Conservation (phyloP, 2,329 filamentous ascomycete species). For the Fusarium odoratissimum region DNA sequence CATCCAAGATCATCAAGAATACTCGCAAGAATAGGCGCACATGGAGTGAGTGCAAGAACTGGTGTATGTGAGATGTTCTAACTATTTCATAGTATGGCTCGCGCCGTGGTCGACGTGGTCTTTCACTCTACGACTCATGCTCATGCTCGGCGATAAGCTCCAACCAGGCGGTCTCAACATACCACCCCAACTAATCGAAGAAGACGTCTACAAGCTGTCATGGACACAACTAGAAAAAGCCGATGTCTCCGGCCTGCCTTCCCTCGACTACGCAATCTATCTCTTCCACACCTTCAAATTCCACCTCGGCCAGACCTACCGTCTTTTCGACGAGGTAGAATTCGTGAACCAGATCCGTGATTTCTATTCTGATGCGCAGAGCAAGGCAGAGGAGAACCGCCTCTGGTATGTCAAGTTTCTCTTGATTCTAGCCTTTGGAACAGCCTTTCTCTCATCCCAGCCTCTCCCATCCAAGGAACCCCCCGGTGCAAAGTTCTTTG, state of each 20-base stretch:
- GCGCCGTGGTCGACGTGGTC: slow-evolving; percentile 51
- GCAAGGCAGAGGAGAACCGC: slow-evolving; percentile 30
- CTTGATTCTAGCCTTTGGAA: slow-evolving; percentile 58
- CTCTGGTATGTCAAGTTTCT: slow-evolving; percentile 65
- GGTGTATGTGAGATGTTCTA: not conserved
- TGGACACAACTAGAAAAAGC: slow-evolving; percentile 38
- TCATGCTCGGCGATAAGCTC: slow-evolving; percentile 49
- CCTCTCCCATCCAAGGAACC: slow-evolving; percentile 46
- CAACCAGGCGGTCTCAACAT: slow-evolving; percentile 37
- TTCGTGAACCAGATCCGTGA: slow-evolving; percentile 46
- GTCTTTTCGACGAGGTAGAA: slow-evolving; percentile 49
- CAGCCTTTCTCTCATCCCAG: slow-evolving; percentile 40
- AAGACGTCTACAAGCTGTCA: slow-evolving; percentile 46
- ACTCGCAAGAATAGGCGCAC: slow-evolving; percentile 46
- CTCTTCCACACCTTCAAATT: slow-evolving; percentile 53
- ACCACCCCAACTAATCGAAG: slow-evolving; percentile 40
- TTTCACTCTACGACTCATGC: slow-evolving; percentile 48
- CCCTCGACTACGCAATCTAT: slow-evolving; percentile 49
- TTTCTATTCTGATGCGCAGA: slow-evolving; percentile 38
- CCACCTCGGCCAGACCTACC: slow-evolving; percentile 52
- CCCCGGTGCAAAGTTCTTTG: slow-evolving; percentile 48
- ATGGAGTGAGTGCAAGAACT: slow-evolving; percentile 49
- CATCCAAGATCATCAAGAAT: slow-evolving; percentile 47
- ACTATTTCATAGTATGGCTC: slow-evolving; percentile 41
- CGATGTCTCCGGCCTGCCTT: slow-evolving; percentile 50